Evolutionary conservation across 2,329 filamentous ascomycete genomes (phyloP), one percentile per base, ranked within the genome.

Genomic region (Ophiostoma pallidulum): DNA sequence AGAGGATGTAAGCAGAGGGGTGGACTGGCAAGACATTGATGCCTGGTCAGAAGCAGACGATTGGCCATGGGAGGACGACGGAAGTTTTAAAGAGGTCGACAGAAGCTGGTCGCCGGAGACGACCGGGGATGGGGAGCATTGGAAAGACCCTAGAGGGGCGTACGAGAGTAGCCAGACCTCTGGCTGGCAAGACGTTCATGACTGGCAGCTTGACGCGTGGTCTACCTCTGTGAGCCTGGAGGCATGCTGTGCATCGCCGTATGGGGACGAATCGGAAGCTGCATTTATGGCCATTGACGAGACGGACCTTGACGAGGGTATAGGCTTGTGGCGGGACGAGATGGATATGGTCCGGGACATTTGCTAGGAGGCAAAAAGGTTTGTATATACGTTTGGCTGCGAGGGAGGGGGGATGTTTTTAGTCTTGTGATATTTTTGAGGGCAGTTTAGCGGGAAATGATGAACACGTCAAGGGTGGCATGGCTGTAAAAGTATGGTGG

Each of bases 1-100:
- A 8, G 20, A 42, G 12, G 38, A 48, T 3, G 41, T 42, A 8
- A 37, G 26, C 5, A 13, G 42, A 8, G 36, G 24, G 12, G 36
- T 38, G 4, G 9, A 32, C 16, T 54, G 44, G 51, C 33, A 43
- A 24, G 51, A 54, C 3, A 51, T 54, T 12, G 51, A 50, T 1
- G 47, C 38, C 3, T 53, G 43, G 46, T 32, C 45, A 0, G 47
- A 47, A 8, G 12, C 16, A 2, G 14, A 50, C 12, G 19, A 24
- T 1, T 28, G 7, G 10, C 18, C 2, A 2, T 16, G 8, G 5
- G 32, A 35, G 4, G 37, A 45, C 26, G 42, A 39, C 2, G 26
- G 45, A 2, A 10, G 9, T 6, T 41, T 40, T 38, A 18, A 42
- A 2, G 48, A 47, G 1, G 16, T 39, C 4, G 22, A 40, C 10